Evolutionary conservation across 257 asterid species (phyloP).

Genomic region (Forsythia viridissima): DNA sequence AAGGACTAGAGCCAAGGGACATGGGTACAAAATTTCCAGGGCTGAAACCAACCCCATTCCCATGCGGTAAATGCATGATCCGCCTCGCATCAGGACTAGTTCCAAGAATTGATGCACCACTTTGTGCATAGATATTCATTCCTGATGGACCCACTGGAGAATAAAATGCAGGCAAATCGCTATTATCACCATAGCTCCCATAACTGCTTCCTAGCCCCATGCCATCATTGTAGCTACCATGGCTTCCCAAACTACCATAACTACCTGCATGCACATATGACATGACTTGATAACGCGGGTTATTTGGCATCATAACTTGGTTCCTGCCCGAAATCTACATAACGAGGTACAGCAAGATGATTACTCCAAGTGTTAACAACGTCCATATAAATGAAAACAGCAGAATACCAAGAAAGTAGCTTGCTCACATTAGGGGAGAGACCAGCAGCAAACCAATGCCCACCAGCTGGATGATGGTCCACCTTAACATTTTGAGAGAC

Average conservation of each 20-base stretch:
- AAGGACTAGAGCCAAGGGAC: conserved; percentile 99
- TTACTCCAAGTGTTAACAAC: conserved; percentile 13
- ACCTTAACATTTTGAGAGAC: conserved; percentile 88
- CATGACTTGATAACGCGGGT: conserved; percentile 81
- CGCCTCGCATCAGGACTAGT: conserved; percentile 92
- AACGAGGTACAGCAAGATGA: conserved; percentile 20
- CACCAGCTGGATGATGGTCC: conserved; percentile 97
- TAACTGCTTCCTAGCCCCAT: conserved; percentile 81
- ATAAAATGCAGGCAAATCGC: conserved; percentile 80
- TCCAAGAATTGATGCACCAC: conserved; percentile 73
- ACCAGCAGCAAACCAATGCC: conserved; percentile 99
- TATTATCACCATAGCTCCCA: conserved; percentile 91
- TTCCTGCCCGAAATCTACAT: conserved; percentile 79
- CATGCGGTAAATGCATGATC: conserved; percentile 66
- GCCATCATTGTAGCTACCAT: conserved; percentile 91
- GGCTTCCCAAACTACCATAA: conserved; percentile 97
- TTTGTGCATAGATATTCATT: conserved; percentile 70
- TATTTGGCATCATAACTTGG: conserved; percentile 62
- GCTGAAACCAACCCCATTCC: conserved; percentile 85
- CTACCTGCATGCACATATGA: conserved; percentile 83
- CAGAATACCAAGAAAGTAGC: conserved; percentile 21
- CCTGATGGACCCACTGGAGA: conserved; percentile 93
- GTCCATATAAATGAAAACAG: conserved; percentile 21
- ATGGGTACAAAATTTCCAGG: conserved; percentile 85
- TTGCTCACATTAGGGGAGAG: conserved; percentile 96